Base-by-base conservation (phyloP, 2,329 filamentous ascomycete species). In the Trichophyton equinum region DNA sequence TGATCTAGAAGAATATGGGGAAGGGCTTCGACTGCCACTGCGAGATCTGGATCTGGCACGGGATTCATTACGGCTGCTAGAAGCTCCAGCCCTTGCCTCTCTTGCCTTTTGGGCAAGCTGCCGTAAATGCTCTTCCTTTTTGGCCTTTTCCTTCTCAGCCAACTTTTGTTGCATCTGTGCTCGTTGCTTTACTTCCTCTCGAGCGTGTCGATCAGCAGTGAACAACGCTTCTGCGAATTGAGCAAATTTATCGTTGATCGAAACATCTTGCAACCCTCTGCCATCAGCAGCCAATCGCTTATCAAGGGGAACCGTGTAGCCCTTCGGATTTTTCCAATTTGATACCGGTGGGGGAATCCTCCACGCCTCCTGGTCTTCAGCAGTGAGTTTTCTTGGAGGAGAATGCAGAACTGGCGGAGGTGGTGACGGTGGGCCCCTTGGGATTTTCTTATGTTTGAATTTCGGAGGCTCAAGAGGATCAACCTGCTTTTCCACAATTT, bases 321-420 rank as follows among this genome's bases (percentile, higher is more conserved):
- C 94, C 77, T 97, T 97, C 0, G 92, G 89, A 73, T 99, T 99
- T 82, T 99, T 99, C 94, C 94, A 99, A 74, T 97, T 97, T 20
- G 89, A 95, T 1, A 99, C 86, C 0, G 92, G 89, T 1, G 92
- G 91, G 0, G 86, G 86, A 36, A 89, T 96, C 70, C 86, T 91
- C 94, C 94, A 99, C 62, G 89, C 89, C 73, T 97, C 94, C 74
- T 97, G 92, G 68, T 99, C 94, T 72, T 96, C 91, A 4, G 92
- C 94, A 0, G 94, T 99, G 64, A 99, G 81, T 71, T 97, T 99
- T 64, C 94, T 81, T 0, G 94, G 91, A 13, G 94, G 94, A 2
- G 90, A 96, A 73, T 95, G 91, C 84, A 99, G 89, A 57, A 99
- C 85, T 1, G 94, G 94, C 15, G 94, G 89, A 0, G 94, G 94